Conservation (phyloP, 2,329 filamentous ascomycete genomes). For the Neofusicoccum kwambonambiense region DNA sequence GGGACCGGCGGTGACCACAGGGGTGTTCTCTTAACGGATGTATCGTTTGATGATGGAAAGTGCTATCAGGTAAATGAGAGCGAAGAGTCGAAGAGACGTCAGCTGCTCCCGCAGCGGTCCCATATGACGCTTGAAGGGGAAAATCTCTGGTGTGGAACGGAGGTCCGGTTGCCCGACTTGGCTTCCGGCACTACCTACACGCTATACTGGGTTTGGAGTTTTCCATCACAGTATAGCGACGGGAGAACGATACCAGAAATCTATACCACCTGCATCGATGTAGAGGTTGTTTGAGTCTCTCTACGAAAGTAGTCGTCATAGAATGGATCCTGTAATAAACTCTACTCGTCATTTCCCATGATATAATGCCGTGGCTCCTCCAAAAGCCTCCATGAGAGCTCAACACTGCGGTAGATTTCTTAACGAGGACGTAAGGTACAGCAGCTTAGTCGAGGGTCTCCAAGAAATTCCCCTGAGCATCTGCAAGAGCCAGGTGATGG, state of each 20-base stretch:
- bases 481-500: neutral
- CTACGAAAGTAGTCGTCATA: constrained; percentile 21
- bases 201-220: constrained; percentile 97
- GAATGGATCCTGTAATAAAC: neutral
- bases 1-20: neutral
- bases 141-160: constrained; percentile 72
- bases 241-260: constrained; percentile 54
- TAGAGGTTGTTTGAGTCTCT: constrained; percentile 40
- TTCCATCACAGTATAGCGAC: constrained; percentile 57
- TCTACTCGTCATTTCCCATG: neutral
- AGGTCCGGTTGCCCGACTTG: constrained; percentile 72
- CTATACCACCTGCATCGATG: constrained; percentile 60
- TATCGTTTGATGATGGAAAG: neutral
- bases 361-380: no score
- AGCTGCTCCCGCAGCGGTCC: neutral
- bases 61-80: neutral
- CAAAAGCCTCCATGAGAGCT: no score
- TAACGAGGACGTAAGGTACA: no score
- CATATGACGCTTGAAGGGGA: neutral
- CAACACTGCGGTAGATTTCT: no score
- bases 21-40: neutral
- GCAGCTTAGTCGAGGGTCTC: no score
- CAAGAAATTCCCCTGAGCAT: neutral
- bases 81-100: neutral
- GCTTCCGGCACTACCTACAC: constrained; percentile 68